Evolutionary conservation across 148 eudicot species (phyloP).

Genomic region (Diospyros lotus): DNA sequence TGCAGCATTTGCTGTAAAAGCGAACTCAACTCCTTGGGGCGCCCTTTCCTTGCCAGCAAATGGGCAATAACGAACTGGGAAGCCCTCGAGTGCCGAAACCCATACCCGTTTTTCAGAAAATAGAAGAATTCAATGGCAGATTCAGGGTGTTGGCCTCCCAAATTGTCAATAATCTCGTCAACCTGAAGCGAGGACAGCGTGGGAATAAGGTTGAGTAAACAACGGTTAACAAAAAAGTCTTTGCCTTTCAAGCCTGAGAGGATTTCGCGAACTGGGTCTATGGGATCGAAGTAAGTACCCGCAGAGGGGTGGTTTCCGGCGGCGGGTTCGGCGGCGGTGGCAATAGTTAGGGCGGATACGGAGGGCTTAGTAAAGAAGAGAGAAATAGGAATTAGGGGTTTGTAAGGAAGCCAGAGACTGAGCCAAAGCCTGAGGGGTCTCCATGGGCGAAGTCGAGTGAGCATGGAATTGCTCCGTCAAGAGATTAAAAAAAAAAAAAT

Average conservation of each 20-base stretch:
- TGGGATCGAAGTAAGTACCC: background rate
- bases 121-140: conserved; percentile 39
- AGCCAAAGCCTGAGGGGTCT: background rate
- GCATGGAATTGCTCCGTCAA: conserved; percentile 29
- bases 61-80: conserved; percentile 52
- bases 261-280: conserved; percentile 15
- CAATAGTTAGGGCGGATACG: conserved; percentile 15
- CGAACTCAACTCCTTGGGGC: conserved; percentile 30
- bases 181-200: conserved; percentile 24
- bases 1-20: conserved; percentile 30
- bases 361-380: conserved; percentile 26
- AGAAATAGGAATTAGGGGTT: conserved; percentile 11
- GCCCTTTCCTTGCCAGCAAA: conserved; percentile 39
- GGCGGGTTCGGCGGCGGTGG: conserved; percentile 19
- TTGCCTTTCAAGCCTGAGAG: conserved; percentile 15
- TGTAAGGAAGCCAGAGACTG: background rate
- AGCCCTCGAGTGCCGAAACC: conserved; percentile 40
- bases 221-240: conserved; percentile 15
- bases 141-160: conserved; percentile 24
- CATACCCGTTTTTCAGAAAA: conserved; percentile 38
- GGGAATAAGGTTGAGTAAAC: conserved; percentile 17
- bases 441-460: conserved; percentile 30
- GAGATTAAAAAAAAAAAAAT: no score
- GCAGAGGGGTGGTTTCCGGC: background rate
- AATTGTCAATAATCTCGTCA: conserved; percentile 31